These are phyloP conservation scores for Isoetes engelmannii DNA, from an alignment of 83 land plant genomes.

Conservation along the genomic window DNA sequence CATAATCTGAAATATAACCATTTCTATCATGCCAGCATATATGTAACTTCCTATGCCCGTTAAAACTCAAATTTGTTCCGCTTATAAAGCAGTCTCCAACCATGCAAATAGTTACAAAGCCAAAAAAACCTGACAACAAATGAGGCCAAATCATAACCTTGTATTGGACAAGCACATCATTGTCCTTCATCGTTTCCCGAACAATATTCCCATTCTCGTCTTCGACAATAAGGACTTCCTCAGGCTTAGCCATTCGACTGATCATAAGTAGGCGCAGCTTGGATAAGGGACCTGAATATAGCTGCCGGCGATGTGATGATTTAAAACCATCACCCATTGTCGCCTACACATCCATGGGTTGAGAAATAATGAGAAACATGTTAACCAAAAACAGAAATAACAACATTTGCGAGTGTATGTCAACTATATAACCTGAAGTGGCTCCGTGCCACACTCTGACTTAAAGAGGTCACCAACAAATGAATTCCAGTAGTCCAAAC, in stretches of 20 bases:
- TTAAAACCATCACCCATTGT: constrained; percentile 77
- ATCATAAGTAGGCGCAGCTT: constrained; percentile 91
- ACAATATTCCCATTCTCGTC: constrained; percentile 99
- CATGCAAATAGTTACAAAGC: too few relatives aligned
- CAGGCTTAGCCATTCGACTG: constrained; percentile 99
- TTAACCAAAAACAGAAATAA: background rate
- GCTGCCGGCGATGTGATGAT: constrained; percentile 60
- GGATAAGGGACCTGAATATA: constrained; percentile 77
- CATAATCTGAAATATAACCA: constrained; percentile 62
- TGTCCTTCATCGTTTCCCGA: constrained; percentile 98
- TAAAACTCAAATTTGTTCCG: too few relatives aligned
- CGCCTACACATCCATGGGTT: constrained; percentile 40
- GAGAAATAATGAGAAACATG: constrained; percentile 1
- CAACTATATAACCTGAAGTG: constrained; percentile 58
- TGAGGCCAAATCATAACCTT: constrained; percentile 42
- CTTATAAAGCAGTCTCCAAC: too few relatives aligned
- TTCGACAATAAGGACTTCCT: constrained; percentile 97
- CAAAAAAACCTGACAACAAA: too few relatives aligned
- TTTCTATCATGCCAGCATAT: too few relatives aligned
- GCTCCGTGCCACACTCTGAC: constrained; percentile 63
- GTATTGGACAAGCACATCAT: constrained; percentile 98
- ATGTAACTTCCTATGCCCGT: too few relatives aligned
- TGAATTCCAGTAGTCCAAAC: constrained; percentile 99
- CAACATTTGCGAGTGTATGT: constrained; percentile 1
- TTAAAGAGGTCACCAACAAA: constrained; percentile 81